Evolutionary conservation across 345 rosid species (phyloP), one percentile per base, ranked within the genome.

Genomic region (Cardamine resedifolia): DNA sequence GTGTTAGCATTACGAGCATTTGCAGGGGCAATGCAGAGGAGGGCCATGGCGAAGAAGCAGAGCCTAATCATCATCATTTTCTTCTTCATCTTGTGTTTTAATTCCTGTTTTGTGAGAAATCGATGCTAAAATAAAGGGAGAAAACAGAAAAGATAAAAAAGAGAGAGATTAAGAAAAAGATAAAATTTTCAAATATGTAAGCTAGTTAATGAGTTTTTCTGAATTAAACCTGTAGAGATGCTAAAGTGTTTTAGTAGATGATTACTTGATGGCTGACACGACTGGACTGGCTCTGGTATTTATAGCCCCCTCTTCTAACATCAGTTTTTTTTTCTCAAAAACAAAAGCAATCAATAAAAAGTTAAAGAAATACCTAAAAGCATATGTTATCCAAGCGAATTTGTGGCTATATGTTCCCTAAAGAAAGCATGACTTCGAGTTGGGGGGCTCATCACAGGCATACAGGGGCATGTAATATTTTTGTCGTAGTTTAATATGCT

Each of bases 1-100:
- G 58, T 48, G 21, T 47, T 15, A 30, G 49, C 57, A 59, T 61
- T 75, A 76, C 79, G 79, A 64, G 79, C 71, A 70, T 28, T 48
- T 57, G 76, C 15, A 70, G 76, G 33, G 55, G 30, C 23, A 70
- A 33, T 64, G 66, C 23, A 70, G 56, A 76, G 62, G 61, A 71
- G 53, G n/a, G 62, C 47, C 16, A 70, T 57, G 48, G 62, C 58
- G 7, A 70, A 64, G 61, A 64, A 39, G 71, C 66, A 70, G 55
- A 76, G 23, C 55, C 57, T 38, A 34, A 64, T 27, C 14, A 18
- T 70, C 59, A 10, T 36, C 64, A 26, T 45, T 43, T 24, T 67
- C 62, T 18, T 65, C 56, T 53, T 56, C 47, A 4, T 51, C 50
- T 12, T 55, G 27, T 65, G 31, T 56, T 31, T 60, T 41, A 19